These are phyloP conservation scores for Caloboletus firmus DNA, from an alignment of 1,284 basidiomycete genomes.

Conservation along the genomic window DNA sequence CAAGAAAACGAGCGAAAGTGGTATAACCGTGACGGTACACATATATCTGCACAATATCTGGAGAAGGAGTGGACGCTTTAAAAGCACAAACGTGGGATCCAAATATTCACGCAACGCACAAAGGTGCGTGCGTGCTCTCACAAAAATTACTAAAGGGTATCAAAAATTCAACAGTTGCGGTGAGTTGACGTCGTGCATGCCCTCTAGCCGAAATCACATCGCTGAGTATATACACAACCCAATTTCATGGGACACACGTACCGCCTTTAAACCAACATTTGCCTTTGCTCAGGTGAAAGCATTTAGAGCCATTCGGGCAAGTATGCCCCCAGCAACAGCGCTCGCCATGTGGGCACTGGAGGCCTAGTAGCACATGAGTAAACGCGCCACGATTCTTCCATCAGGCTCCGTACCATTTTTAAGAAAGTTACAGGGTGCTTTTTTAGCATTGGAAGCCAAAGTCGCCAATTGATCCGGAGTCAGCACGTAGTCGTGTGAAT, in stretches of 20 bases:
- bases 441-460: slow-evolving; percentile 71
- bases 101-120: slow-evolving; percentile 2
- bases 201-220: slow-evolving; percentile 18
- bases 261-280: slow-evolving; percentile 85
- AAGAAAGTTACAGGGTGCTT: slow-evolving; percentile 76
- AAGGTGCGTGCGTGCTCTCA: background rate
- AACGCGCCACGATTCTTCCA: background rate
- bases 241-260: slow-evolving; percentile 36
- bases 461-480: slow-evolving; percentile 65
- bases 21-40: slow-evolving; percentile 29
- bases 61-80: slow-evolving; percentile 32
- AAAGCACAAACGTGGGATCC: slow-evolving; percentile 25
- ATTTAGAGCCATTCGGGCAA: slow-evolving; percentile 75
- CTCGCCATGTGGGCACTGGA: slow-evolving; percentile 67
- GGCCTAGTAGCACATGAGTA: slow-evolving; percentile 42
- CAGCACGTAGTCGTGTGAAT: slow-evolving; percentile 73
- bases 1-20: slow-evolving; percentile 32
- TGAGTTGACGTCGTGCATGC: slow-evolving; percentile 31
- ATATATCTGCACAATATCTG: slow-evolving; percentile 21
- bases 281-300: slow-evolving; percentile 63
- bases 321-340: slow-evolving; percentile 78
- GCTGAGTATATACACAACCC: slow-evolving; percentile 6
- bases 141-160: slow-evolving; percentile 18
- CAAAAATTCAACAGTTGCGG: slow-evolving; percentile 20
- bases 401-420: slow-evolving; percentile 56